phyloP scores from a whole-genome alignment of 2,329 filamentous ascomycete genomes.

The Stachybotrys echinatus region DNA sequence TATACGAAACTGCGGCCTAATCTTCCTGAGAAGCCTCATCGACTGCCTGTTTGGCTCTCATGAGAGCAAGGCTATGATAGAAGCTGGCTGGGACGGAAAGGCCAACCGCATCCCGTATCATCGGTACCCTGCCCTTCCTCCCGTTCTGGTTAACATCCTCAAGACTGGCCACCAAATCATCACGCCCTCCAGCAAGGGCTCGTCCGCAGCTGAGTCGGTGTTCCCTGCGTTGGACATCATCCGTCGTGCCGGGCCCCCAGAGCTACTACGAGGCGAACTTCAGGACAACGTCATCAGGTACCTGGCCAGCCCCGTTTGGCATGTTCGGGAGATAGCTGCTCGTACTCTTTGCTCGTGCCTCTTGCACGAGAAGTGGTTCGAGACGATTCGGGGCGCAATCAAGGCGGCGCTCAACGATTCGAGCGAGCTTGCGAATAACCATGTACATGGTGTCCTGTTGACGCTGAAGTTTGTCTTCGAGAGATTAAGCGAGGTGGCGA shows the following conservation, averaged over 20 bases:
- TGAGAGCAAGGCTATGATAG: slow-evolving; percentile 61
- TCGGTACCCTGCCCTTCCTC: slow-evolving; percentile 60
- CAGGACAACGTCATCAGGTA: slow-evolving; percentile 55
- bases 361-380: slow-evolving; percentile 44
- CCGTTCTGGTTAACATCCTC: slow-evolving; percentile 59
- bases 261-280: slow-evolving; percentile 48
- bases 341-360: slow-evolving; percentile 64
- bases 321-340: slow-evolving; percentile 75
- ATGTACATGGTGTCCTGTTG: slow-evolving; percentile 53
- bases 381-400: slow-evolving; percentile 31
- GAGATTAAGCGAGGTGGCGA: slow-evolving; percentile 42
- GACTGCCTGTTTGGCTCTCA: slow-evolving; percentile 72
- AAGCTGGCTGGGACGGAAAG: slow-evolving; percentile 58
- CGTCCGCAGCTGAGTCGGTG: slow-evolving; percentile 59
- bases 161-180: slow-evolving; percentile 42
- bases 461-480: slow-evolving; percentile 52
- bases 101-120: slow-evolving; percentile 64
- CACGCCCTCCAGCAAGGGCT: slow-evolving; percentile 25
- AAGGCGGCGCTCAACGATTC: slow-evolving; percentile 16
- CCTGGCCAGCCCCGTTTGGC: slow-evolving; percentile 68
- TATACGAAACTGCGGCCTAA: slow-evolving; percentile 86
- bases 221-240: slow-evolving; percentile 82
- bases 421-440: slow-evolving; percentile 37
- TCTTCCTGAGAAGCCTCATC: slow-evolving; percentile 81
- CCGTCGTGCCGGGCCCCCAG: slow-evolving; percentile 63